Evolutionary conservation across 176 grass and related monocot species (phyloP).

Genomic region (Carex kokanica): DNA sequence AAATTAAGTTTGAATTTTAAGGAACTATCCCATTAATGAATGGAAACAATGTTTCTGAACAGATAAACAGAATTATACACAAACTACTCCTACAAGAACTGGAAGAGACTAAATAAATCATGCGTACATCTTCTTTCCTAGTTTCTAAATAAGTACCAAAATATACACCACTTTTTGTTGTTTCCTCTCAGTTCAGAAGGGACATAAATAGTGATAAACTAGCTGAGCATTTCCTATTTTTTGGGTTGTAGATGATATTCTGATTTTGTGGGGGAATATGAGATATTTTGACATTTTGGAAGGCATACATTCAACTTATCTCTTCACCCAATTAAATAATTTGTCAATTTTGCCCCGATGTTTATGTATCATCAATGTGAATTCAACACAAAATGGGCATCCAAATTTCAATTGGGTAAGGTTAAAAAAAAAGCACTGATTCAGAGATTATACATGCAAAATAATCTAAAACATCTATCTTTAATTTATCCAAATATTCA

Average conservation of each 20-base stretch:
- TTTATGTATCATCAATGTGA: background rate
- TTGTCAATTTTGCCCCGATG: background rate
- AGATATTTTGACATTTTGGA: background rate
- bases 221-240: background rate
- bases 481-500: background rate
- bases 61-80: background rate
- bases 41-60: background rate
- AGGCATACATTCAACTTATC: background rate
- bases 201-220: constrained; percentile 1
- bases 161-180: background rate
- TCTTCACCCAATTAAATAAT: background rate
- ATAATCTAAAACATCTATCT: background rate
- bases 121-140: background rate
- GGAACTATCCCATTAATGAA: background rate
- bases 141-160: background rate
- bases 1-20: background rate
- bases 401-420: background rate
- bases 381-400: background rate
- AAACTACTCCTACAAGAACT: background rate
- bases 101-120: background rate
- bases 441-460: background rate
- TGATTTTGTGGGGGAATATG: constrained; percentile 2
- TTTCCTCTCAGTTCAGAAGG: background rate
- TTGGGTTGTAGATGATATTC: background rate
- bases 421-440: background rate